Conservation (phyloP, 306 rosid genomes). For the Casuarina glauca region DNA sequence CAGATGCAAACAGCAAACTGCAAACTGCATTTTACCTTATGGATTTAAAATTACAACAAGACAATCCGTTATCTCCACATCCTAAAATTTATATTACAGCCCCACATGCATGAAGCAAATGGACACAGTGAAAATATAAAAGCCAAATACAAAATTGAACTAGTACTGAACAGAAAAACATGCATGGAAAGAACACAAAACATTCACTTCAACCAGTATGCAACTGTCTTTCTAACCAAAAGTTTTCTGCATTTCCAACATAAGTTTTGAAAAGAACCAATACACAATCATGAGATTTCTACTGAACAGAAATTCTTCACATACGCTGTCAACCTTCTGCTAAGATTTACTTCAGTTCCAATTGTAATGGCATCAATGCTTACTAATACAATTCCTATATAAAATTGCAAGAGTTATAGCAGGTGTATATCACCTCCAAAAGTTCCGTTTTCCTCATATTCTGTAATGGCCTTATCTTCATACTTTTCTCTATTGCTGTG, state of each 20-base stretch:
- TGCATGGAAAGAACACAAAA: not conserved
- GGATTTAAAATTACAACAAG: not conserved
- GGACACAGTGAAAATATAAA: too few relatives aligned
- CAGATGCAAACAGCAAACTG: not conserved
- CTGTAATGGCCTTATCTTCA: conserved; percentile 38
- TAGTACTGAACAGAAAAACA: not conserved
- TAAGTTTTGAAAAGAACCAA: conserved; percentile 2
- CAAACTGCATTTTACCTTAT: not conserved
- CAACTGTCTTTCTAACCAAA: not conserved
- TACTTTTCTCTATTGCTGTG: conserved; percentile 31
- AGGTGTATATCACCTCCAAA: conserved; percentile 31
- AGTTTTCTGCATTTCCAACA: too few relatives aligned
- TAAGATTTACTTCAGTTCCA: not conserved
- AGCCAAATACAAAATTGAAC: not conserved
- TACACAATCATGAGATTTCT: not conserved
- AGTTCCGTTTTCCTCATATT: conserved; percentile 43
- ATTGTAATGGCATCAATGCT: not conserved
- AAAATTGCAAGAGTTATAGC: not conserved
- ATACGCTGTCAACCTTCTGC: not conserved
- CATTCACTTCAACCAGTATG: not conserved
- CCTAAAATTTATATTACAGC: not conserved
- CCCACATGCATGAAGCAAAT: too few relatives aligned
- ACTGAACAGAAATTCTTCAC: not conserved
- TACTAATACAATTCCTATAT: not conserved
- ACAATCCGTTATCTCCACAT: not conserved